Evolutionary conservation across 179 eudicot genomes (phyloP).

Genomic region (Actinidia arguta): DNA sequence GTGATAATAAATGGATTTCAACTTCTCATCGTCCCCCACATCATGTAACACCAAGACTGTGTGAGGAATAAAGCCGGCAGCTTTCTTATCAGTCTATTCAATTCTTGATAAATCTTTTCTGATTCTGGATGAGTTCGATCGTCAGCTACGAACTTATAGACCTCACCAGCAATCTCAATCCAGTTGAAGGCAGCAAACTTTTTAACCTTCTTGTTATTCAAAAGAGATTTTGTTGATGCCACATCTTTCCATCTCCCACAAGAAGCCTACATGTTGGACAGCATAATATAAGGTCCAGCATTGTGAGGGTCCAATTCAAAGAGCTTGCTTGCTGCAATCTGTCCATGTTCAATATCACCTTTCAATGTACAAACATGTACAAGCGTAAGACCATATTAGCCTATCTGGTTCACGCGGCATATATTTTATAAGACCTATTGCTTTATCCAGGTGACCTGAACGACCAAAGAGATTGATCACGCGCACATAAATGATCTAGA

Average conservation of each 20-base stretch:
- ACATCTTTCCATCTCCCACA: slow-evolving; percentile 41
- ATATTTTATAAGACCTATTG: slow-evolving; percentile 15
- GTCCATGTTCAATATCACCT: slow-evolving; percentile 5
- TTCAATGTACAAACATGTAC: too few species aligned
- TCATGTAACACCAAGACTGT: slow-evolving; percentile 34
- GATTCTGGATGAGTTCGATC: slow-evolving; percentile 35
- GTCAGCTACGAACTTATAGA: slow-evolving; percentile 34
- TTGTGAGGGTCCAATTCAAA: slow-evolving; percentile 31
- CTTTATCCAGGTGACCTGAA: slow-evolving; percentile 22
- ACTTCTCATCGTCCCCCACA: slow-evolving; percentile 34
- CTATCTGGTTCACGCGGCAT: slow-evolving; percentile 29
- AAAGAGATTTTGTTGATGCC: slow-evolving; percentile 24
- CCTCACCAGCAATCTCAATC: slow-evolving; percentile 33
- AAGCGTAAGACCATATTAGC: neutral
- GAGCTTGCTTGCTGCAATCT: slow-evolving; percentile 28
- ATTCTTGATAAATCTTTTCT: slow-evolving; percentile 28
- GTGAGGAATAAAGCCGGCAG: slow-evolving; percentile 32
- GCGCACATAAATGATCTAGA: slow-evolving; percentile 34
- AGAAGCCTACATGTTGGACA: slow-evolving; percentile 41
- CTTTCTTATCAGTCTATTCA: slow-evolving; percentile 27
- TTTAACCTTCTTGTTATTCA: slow-evolving; percentile 31
- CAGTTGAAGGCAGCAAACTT: slow-evolving; percentile 41
- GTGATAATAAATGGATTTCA: slow-evolving; percentile 36
- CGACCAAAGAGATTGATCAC: slow-evolving; percentile 37
- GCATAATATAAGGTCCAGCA: slow-evolving; percentile 31